Evolutionary conservation across 169 alveolate species (phyloP).

Genomic region (Eimeria falciformis): DNA sequence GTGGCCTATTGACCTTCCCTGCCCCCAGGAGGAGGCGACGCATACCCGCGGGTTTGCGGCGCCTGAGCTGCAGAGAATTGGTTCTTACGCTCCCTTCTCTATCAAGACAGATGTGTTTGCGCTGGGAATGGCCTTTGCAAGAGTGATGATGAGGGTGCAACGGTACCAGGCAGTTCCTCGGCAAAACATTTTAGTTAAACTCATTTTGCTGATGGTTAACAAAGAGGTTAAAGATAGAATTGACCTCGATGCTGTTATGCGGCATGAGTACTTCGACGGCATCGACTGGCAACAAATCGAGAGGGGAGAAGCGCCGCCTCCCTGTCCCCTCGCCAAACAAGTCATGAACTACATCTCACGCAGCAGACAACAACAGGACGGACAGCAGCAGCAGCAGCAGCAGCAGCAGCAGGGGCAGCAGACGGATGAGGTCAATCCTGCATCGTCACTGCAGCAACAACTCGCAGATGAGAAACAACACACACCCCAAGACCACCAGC

Average conservation of each 20-base stretch:
- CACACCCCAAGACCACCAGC: not conserved
- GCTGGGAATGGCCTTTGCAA: slow-evolving; percentile 27
- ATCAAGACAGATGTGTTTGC: slow-evolving; percentile 39
- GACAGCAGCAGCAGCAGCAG: not conserved
- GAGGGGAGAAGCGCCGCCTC: not conserved
- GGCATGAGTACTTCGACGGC: slow-evolving; percentile 23
- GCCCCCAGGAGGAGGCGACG: slow-evolving; percentile 35
- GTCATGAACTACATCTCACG: not conserved
- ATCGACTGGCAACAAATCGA: slow-evolving; percentile 16
- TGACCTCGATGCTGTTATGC: not conserved
- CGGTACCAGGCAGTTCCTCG: not conserved
- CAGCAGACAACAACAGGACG: not conserved
- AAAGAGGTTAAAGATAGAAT: not conserved
- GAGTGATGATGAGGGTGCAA: not conserved
- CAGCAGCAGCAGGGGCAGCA: slow-evolving; percentile 2
- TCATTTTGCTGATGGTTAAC: not conserved
- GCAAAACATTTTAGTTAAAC: not conserved
- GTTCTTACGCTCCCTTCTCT: not conserved
- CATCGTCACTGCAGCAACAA: not conserved
- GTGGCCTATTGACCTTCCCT: not conserved
- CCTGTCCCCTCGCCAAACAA: slow-evolving; percentile 27
- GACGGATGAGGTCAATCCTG: not conserved
- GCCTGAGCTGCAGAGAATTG: slow-evolving; percentile 11
- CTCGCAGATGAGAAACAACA: not conserved
- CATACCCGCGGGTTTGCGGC: slow-evolving; percentile 60